Percentiles rank a stretch among this genome's conserved stretches.
Conservation (phyloP, 164 flowering plant species). For the Berberis vulgaris region DNA sequence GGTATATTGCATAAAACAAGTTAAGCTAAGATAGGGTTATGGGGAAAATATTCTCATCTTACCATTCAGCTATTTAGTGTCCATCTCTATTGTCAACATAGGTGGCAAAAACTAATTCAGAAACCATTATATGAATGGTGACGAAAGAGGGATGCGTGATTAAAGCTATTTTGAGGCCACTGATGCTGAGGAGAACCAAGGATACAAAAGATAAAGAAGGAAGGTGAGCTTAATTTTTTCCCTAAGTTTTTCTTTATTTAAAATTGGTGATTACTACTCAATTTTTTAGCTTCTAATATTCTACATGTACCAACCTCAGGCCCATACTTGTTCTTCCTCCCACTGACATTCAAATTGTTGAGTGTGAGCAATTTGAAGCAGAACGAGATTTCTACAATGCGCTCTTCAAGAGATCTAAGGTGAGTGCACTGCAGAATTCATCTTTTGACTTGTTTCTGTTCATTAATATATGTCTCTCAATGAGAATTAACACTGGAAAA, state of each 20-base stretch:
- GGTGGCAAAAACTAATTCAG: constrained; percentile 74
- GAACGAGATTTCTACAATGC: constrained; percentile 76
- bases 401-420: constrained; percentile 73
- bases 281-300: not conserved
- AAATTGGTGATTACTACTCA: not conserved
- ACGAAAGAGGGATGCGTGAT: constrained; percentile 54
- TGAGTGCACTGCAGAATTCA: constrained; percentile 5
- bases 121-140: constrained; percentile 65
- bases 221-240: constrained; percentile 29
- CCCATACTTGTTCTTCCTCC: constrained; percentile 81
- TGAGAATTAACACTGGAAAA: too few species aligned
- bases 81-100: constrained; percentile 2
- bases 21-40: not conserved
- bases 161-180: constrained; percentile 58
- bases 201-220: constrained; percentile 65
- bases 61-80: too few species aligned
- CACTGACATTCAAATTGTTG: constrained; percentile 49
- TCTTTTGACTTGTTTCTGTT: too few species aligned
- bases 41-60: not conserved
- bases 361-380: constrained; percentile 69
- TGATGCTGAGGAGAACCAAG: constrained; percentile 82
- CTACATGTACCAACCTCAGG: constrained; percentile 21
- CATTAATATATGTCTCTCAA: too few species aligned
- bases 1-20: constrained; percentile 25
- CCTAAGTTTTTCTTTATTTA: not conserved